Base-by-base conservation (phyloP, 2,329 filamentous ascomycete species). In the Claviceps digitariae region DNA sequence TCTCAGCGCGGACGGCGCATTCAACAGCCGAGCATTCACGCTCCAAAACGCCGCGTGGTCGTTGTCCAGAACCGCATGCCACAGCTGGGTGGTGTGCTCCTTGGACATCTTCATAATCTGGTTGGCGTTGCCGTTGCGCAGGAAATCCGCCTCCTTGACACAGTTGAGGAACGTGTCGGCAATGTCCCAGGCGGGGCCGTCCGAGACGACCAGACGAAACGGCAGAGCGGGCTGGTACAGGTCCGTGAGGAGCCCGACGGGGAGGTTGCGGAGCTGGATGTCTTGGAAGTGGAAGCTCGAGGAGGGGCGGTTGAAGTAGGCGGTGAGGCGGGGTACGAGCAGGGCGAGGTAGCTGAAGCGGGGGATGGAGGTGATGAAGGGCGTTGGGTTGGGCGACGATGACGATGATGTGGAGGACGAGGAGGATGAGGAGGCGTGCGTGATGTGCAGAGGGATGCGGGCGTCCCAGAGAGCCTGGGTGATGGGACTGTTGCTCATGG, bases 91-190 rank as follows among this genome's bases (percentile, higher is more conserved):
- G 15, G 87, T 93, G 66, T 95, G 83, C 47, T 87, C 82, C 66
- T 90, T 90, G 56, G 85, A 89, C 62, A 96, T 73, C 52, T 83
- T 84, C 88, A 95, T 95, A 63, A 95, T 90, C 56, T 86, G 84
- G 65, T 91, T 90, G 17, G 88, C 89, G 52, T 86, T 93, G 46
- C 90, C 89, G 60, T 93, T 91, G 51, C 90, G 81, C 50, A 95
- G 74, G 60, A 90, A 95, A 68, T 95, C 90, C 31, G 90, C 90
- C 70, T 84, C 81, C 64, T 84, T 84, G 57, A 78, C 78, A 54
- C 76, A 75, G 64, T 84, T 84, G 53, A 83, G 72, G 58, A 83
- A 84, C 0, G 80, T 82, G 63, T 82, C 79, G 44, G 69, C 73
- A 49, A 81, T 79, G 59, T 82, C 78, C 78, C 78, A 82, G 49